Evolutionary conservation across 2,329 filamentous ascomycete genomes (phyloP), one percentile per base, ranked within the genome.

Genomic region (Epichloe scottii): DNA sequence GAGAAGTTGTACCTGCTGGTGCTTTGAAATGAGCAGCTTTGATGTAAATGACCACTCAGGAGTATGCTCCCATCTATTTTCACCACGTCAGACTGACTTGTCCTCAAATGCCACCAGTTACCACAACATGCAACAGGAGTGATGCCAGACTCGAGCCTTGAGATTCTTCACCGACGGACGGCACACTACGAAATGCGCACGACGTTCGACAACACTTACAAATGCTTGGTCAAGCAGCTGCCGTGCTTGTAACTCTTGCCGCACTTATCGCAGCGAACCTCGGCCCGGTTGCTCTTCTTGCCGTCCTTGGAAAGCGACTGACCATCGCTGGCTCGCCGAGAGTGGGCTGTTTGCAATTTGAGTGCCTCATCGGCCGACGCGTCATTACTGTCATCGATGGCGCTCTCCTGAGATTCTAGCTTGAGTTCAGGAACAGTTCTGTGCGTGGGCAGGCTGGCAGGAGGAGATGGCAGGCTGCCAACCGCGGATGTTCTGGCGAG

Each of bases 231-330:
- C 77, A 98, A 82, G 82, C 93, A 98, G 77, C 93, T 97, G 82
- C 90, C 95, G 79, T 98, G 93, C 83, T 98, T 98, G 82, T 98
- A 98, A 73, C 89, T 89, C 79, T 98, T 98, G 71, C 91, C 91
- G 76, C 93, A 98, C 72, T 90, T 91, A 67, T 95, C 89, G 75
- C 93, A 98, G 71, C 87, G 89, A 66, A 98, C 81, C 69, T 97
- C 91, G 63, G 84, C 82, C 63, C 83, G 81, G 72, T 81, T 86
- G 69, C 81, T 79, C 72, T 89, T 90, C 74, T 90, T 90, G 62
- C 91, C 87, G 60, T 85, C 84, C 70, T 93, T 94, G 62, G 77
- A 74, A 56, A 91, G 76, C 60, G 86, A 82, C 59, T 91, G 87
- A 55, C 89, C 90, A 66, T 97, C 91, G 67, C 90, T 96, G 54